These are phyloP conservation scores for Candida golubevii DNA, from an alignment of 805 yeast genomes.

Conservation along the genomic window DNA sequence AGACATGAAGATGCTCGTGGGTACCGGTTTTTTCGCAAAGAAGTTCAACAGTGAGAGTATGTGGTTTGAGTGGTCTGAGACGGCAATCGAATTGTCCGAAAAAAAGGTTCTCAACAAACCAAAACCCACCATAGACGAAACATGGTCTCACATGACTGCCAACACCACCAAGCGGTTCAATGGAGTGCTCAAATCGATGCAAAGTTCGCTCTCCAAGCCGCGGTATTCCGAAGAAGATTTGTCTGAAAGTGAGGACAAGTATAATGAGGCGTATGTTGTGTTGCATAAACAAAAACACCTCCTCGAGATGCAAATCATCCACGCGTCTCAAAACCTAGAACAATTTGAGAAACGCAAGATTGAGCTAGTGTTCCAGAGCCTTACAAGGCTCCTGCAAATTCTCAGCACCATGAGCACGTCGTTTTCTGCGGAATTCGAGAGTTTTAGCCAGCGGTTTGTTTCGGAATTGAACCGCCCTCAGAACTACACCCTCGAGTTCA, in stretches of 20 bases:
- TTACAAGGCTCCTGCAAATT: slow-evolving; percentile 32
- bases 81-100: slow-evolving; percentile 18
- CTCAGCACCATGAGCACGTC: slow-evolving; percentile 14
- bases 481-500: slow-evolving; percentile 12
- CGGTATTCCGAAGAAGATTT: slow-evolving; percentile 26
- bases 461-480: slow-evolving; percentile 3
- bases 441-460: slow-evolving; percentile 1
- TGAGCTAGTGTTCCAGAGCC: slow-evolving; percentile 28
- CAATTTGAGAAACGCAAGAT: slow-evolving; percentile 34
- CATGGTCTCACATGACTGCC: slow-evolving; percentile 20
- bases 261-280: slow-evolving; percentile 31
- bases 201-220: slow-evolving; percentile 26
- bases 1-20: slow-evolving; percentile 29
- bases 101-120: not conserved
- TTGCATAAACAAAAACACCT: slow-evolving; percentile 28
- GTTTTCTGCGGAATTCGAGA: not conserved
- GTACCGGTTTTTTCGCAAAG: slow-evolving; percentile 30
- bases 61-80: slow-evolving; percentile 44
- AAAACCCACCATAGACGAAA: slow-evolving; percentile 10
- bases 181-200: slow-evolving; percentile 32
- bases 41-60: slow-evolving; percentile 39
- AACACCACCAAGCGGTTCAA: slow-evolving; percentile 27
- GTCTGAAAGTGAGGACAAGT: slow-evolving; percentile 25
- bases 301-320: slow-evolving; percentile 27
- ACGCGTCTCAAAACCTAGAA: slow-evolving; percentile 24